phyloP scores from a whole-genome alignment of 2,329 filamentous ascomycete genomes.

The Coleophoma eucalyptorum region DNA sequence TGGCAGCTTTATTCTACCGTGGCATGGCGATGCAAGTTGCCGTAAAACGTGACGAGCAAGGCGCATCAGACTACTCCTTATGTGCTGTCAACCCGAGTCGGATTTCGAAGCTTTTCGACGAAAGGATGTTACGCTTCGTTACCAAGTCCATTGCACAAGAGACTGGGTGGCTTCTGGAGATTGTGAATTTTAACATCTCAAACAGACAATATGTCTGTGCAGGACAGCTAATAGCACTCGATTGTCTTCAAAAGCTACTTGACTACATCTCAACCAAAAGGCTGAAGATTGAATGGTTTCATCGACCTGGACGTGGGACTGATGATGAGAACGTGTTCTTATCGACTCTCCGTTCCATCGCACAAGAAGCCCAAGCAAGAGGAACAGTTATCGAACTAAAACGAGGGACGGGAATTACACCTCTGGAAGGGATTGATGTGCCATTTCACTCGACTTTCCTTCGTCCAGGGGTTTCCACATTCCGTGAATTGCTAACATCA shows the following conservation, averaged over 20 bases:
- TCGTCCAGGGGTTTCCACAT: slow-evolving; percentile 15
- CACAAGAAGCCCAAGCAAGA: slow-evolving; percentile 33
- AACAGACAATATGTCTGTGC: slow-evolving; percentile 33
- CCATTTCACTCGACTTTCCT: slow-evolving; percentile 27
- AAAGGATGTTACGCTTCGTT: not conserved
- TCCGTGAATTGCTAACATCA: slow-evolving; percentile 9
- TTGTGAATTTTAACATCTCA: slow-evolving; percentile 30
- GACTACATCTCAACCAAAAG: slow-evolving; percentile 43
- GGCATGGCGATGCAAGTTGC: slow-evolving; percentile 30
- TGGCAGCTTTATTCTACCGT: slow-evolving; percentile 27
- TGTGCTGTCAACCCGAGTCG: slow-evolving; percentile 26
- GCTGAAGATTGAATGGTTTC: not conserved
- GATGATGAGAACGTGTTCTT: not conserved
- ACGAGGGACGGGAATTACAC: slow-evolving; percentile 26
- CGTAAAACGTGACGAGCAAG: slow-evolving; percentile 22
- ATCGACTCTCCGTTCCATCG: not conserved
- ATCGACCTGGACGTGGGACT: not conserved
- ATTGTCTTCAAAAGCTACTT: slow-evolving; percentile 29
- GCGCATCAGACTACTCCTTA: slow-evolving; percentile 24
- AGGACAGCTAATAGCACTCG: slow-evolving; percentile 18
- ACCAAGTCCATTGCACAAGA: slow-evolving; percentile 19
- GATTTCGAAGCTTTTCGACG: slow-evolving; percentile 3
- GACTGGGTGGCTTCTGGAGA: slow-evolving; percentile 24
- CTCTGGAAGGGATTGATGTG: slow-evolving; percentile 27
- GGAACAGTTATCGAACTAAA: slow-evolving; percentile 61